A percentile compares a stretch with the other conserved stretches of the same genome.
Conservation (phyloP, 345 rosid genomes). For the Eucalyptus shirleyi region DNA sequence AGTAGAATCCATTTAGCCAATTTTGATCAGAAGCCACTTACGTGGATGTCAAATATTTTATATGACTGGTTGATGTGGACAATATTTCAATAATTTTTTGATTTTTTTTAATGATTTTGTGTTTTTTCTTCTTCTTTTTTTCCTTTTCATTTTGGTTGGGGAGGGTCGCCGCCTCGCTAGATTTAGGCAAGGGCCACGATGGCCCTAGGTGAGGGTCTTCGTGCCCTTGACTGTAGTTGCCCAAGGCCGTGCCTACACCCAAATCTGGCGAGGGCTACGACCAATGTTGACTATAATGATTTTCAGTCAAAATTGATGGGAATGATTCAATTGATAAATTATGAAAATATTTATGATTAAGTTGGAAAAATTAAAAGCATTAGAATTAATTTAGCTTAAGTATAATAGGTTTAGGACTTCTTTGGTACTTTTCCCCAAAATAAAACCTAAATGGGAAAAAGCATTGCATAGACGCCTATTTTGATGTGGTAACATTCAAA, state of each 20-base stretch:
- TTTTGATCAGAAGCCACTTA: fast-evolving
- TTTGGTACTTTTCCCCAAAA: too few species aligned
- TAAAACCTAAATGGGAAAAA: fast-evolving
- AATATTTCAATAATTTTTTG: fast-evolving
- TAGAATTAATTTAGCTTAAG: too few species aligned
- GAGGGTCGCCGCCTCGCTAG: fast-evolving
- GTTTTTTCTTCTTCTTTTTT: too few species aligned
- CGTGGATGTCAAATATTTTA: fast-evolving
- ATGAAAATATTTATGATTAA: too few species aligned
- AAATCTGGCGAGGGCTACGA: fast-evolving
- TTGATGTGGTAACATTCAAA: background rate
- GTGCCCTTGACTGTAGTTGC: fast-evolving
- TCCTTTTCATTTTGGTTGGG: too few species aligned
- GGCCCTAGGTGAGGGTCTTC: too few species aligned
- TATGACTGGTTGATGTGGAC: fast-evolving
- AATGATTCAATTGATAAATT: too few species aligned
- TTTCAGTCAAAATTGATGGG: too few species aligned
- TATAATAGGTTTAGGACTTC: fast-evolving
- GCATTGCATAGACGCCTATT: background rate
- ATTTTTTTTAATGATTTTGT: too few species aligned
- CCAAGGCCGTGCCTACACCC: too few species aligned
- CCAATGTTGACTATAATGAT: too few species aligned
- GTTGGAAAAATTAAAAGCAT: fast-evolving
- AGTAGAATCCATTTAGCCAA: fast-evolving
- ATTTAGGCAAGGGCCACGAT: fast-evolving